Evolutionary conservation across 176 grass and related monocot genomes (phyloP).

Genomic region (Juncus effusus): DNA sequence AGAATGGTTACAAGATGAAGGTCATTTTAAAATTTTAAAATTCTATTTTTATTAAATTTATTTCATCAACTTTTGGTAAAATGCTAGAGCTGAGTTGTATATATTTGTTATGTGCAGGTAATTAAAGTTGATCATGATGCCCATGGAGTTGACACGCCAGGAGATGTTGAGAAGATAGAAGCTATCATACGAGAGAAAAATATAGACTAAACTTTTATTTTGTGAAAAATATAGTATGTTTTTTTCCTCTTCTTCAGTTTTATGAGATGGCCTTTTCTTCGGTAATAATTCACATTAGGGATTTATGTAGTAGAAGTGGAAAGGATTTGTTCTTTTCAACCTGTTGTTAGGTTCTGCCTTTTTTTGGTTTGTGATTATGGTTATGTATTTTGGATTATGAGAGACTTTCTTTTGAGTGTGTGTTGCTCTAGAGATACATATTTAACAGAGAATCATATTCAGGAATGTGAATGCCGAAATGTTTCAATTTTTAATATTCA

Average conservation of each 20-base stretch:
- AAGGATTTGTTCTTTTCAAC: no score
- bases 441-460: no score
- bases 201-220: constrained; percentile 37
- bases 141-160: constrained; percentile 85
- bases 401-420: no score
- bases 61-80: background rate
- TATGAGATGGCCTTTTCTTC: no score
- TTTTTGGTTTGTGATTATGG: no score
- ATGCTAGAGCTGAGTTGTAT: background rate
- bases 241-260: background rate
- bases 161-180: constrained; percentile 86
- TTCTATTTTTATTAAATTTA: background rate
- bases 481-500: no score
- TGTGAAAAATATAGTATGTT: background rate
- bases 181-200: constrained; percentile 64
- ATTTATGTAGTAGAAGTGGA: no score
- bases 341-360: no score
- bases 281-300: no score
- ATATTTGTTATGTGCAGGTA: constrained; percentile 45
- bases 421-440: no score
- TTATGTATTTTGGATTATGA: no score
- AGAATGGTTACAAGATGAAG: constrained; percentile 96
- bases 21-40: constrained; percentile 39
- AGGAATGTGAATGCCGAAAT: no score
- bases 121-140: constrained; percentile 98